phyloP scores from a whole-genome alignment of 306 rosid genomes.

The Erythrophleum fordii region DNA sequence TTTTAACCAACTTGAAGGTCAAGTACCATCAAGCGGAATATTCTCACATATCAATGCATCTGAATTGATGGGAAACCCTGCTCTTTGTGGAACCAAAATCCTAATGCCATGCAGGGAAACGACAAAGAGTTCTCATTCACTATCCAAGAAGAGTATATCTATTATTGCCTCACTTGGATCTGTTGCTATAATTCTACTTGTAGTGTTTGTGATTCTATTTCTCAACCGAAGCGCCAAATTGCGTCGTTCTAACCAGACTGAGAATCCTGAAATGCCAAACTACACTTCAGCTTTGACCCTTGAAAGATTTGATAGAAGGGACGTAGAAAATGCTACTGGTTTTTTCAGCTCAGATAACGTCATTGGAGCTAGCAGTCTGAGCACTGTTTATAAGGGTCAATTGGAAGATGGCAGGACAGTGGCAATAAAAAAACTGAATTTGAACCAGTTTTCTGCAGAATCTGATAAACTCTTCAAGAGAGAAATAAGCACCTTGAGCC shows the following conservation, averaged over 20 bases:
- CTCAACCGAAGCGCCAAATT: constrained; percentile 31
- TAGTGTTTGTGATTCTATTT: constrained; percentile 43
- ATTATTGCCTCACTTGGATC: constrained; percentile 57
- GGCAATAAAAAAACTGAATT: constrained; percentile 76
- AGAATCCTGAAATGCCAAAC: constrained; percentile 42
- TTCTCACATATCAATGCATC: constrained; percentile 59
- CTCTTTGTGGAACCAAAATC: constrained; percentile 71
- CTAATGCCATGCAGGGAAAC: constrained; percentile 51
- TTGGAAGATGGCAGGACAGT: constrained; percentile 57
- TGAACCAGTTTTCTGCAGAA: constrained; percentile 63
- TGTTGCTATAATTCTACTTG: constrained; percentile 47
- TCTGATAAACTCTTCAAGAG: constrained; percentile 69
- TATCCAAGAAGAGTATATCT: constrained; percentile 55
- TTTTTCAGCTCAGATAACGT: constrained; percentile 57
- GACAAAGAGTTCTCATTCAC: constrained; percentile 28
- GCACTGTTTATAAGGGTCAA: constrained; percentile 83
- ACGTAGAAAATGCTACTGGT: constrained; percentile 69
- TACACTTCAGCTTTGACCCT: constrained; percentile 51
- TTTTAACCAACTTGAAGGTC: constrained; percentile 83
- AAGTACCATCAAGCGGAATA: constrained; percentile 65
- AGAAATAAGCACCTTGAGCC: constrained; percentile 75
- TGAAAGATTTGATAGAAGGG: constrained; percentile 62
- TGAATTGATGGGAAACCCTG: constrained; percentile 66
- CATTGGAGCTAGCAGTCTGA: constrained; percentile 77
- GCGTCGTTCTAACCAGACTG: constrained; percentile 31